phyloP scores from a whole-genome alignment of 2,329 filamentous ascomycete genomes.

The Daldinia eschscholtzii region DNA sequence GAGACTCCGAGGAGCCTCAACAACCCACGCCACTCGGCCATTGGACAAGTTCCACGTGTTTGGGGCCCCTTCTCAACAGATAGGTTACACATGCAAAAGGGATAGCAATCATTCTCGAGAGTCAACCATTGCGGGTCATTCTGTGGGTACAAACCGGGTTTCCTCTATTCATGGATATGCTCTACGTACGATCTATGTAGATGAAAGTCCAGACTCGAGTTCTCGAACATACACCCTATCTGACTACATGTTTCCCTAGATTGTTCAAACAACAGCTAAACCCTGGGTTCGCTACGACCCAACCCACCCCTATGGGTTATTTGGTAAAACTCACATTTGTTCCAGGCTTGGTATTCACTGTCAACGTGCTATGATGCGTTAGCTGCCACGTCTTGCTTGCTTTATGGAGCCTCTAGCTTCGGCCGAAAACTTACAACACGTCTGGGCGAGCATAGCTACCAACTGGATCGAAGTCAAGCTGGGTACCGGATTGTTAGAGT shows the following conservation, averaged over 20 bases:
- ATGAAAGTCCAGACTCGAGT: background rate
- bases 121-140: constrained; percentile 19
- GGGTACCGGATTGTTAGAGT: constrained; percentile 23
- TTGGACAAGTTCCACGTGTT: constrained; percentile 32
- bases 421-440: constrained; percentile 54
- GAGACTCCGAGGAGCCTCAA: constrained; percentile 15
- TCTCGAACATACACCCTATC: background rate
- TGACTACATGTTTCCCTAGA: constrained; percentile 27
- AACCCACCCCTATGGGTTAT: constrained; percentile 18
- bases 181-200: constrained; percentile 25
- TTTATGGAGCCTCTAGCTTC: background rate
- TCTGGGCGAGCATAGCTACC: constrained; percentile 58
- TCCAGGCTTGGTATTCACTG: constrained; percentile 52
- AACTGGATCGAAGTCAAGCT: constrained; percentile 59
- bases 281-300: background rate
- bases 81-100: constrained; percentile 18
- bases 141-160: constrained; percentile 22
- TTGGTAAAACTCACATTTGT: constrained; percentile 49
- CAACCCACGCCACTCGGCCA: constrained; percentile 19
- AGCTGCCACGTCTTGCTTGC: constrained; percentile 13
- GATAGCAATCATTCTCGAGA: constrained; percentile 27
- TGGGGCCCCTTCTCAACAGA: constrained; percentile 5
- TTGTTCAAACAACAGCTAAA: constrained; percentile 3
- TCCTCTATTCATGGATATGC: constrained; percentile 24
- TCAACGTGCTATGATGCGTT: constrained; percentile 43